Evolutionary conservation across 2,329 filamentous ascomycete genomes (phyloP).

Genomic region (Xylaria sp.): DNA sequence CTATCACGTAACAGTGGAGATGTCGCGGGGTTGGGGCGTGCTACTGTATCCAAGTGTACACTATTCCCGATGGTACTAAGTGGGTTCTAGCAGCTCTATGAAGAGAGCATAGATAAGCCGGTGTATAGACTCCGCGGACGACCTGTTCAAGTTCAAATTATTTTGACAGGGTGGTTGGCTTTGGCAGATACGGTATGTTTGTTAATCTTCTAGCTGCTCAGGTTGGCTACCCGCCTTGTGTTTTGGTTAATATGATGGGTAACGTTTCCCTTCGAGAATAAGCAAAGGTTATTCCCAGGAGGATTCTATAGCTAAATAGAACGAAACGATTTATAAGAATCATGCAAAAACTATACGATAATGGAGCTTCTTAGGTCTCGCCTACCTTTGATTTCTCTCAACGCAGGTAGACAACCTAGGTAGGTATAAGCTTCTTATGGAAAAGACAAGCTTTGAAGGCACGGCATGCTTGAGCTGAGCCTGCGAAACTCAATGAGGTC

Average conservation of each 20-base stretch:
- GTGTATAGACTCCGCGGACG: neutral
- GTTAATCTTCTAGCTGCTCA: too few species aligned
- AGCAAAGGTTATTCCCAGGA: neutral
- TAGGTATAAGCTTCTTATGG: neutral
- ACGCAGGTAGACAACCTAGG: neutral
- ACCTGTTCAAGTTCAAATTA: neutral
- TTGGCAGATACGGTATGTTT: neutral
- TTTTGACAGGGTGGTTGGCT: neutral
- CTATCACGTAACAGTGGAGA: conserved; percentile 11
- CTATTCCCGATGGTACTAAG: neutral
- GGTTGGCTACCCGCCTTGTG: neutral
- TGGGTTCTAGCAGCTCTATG: neutral
- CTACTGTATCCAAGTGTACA: neutral
- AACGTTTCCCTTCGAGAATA: neutral
- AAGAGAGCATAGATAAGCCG: neutral
- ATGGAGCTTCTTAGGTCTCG: neutral
- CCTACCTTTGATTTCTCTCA: neutral
- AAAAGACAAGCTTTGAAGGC: conserved; percentile 23
- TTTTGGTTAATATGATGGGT: neutral
- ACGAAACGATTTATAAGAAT: neutral
- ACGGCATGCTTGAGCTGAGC: neutral
- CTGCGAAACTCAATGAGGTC: neutral
- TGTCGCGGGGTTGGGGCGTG: conserved; percentile 1
- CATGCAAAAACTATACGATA: neutral
- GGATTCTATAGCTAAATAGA: neutral